phyloP scores from a whole-genome alignment of 2,329 filamentous ascomycete species.

The Cladosporium sp. region DNA sequence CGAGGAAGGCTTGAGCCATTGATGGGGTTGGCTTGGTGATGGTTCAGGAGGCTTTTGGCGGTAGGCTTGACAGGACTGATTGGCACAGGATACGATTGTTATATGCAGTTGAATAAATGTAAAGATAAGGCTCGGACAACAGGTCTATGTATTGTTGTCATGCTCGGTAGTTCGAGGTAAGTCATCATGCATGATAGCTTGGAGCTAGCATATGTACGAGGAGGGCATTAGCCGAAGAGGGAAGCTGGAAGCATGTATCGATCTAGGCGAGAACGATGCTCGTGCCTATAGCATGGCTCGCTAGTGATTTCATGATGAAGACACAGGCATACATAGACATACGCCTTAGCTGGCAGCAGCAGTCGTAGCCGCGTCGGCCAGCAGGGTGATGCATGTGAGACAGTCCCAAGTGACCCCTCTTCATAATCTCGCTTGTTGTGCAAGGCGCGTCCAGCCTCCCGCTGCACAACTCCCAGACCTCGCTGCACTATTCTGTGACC shows the following conservation, averaged over 20 bases:
- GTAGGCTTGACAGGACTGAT: no score
- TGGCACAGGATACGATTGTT: no score
- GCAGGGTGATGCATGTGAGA: background rate
- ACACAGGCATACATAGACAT: background rate
- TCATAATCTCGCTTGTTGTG: background rate
- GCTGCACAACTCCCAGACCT: background rate
- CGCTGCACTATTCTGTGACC: background rate
- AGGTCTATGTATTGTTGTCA: background rate
- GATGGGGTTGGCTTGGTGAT: background rate
- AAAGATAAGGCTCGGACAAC: background rate
- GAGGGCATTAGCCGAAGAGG: background rate
- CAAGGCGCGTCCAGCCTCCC: background rate
- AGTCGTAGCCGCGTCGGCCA: background rate
- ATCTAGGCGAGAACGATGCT: background rate
- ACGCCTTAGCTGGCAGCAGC: background rate
- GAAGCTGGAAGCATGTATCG: background rate
- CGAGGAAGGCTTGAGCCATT: slow-evolving; percentile 30
- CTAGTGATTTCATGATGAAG: background rate
- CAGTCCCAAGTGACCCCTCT: background rate
- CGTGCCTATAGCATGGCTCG: background rate
- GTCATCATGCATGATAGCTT: slow-evolving; percentile 1
- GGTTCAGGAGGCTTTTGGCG: no score
- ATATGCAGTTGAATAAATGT: no score
- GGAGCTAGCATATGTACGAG: background rate
- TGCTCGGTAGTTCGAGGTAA: background rate